A percentile compares a stretch with the other conserved stretches of the same genome.
These are phyloP conservation scores for Incumbomyces lentus DNA, from an alignment of 2,329 filamentous ascomycete species.

Conservation along the genomic window DNA sequence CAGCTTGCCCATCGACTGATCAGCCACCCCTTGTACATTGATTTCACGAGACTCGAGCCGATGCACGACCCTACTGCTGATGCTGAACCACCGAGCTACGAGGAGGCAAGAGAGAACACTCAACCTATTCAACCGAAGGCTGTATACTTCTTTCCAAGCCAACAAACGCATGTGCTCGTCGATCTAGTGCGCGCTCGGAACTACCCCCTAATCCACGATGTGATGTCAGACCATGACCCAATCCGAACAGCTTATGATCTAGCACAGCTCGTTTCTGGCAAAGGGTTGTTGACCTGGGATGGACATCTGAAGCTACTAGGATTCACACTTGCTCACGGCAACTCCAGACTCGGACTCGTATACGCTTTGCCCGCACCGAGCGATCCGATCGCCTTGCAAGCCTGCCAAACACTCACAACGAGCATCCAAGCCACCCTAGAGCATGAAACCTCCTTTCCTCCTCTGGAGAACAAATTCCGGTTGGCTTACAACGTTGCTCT, in stretches of 20 bases:
- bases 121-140: conserved; percentile 11
- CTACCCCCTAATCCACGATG: not conserved
- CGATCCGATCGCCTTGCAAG: conserved; percentile 15
- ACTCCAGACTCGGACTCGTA: conserved; percentile 18
- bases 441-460: conserved; percentile 30
- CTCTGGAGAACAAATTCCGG: conserved; percentile 51
- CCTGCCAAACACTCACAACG: conserved; percentile 18
- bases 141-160: conserved; percentile 15
- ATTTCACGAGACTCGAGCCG: conserved; percentile 17
- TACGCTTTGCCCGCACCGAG: conserved; percentile 16
- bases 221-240: conserved; percentile 25
- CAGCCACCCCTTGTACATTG: conserved; percentile 19
- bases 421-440: conserved; percentile 16
- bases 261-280: conserved; percentile 6
- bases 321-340: conserved; percentile 16
- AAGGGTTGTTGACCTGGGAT: conserved; percentile 15
- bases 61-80: conserved; percentile 10
- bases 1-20: conserved; percentile 2
- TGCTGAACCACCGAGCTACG: conserved; percentile 20
- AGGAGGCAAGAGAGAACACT: conserved; percentile 13
- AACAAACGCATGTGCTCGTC: conserved; percentile 16
- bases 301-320: conserved; percentile 33
- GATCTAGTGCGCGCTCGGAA: conserved; percentile 11
- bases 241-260: conserved; percentile 23
- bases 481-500: conserved; percentile 50